Evolutionary conservation across 2,329 filamentous ascomycete species (phyloP), one percentile per base, ranked within the genome.

Genomic region (Stromatinia cepivora): DNA sequence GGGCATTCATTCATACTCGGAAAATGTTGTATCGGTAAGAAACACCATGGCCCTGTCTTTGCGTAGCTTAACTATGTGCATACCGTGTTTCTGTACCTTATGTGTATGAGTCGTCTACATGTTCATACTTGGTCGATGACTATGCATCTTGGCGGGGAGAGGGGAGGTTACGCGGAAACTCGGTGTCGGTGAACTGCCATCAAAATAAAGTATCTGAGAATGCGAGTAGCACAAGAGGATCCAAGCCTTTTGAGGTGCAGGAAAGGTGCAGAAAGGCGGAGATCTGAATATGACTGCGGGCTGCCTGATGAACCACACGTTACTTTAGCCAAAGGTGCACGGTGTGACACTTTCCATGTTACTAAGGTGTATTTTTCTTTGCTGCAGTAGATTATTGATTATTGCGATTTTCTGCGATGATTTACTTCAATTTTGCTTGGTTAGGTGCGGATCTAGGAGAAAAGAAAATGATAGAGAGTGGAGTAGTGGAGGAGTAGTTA

Each of bases 211-310:
- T 10, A 34, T 61, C 58, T 25, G 58, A n/a, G 2, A n/a, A 34
- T 48, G 58, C 58, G 57, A 57, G 42, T n/a, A 11, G 5, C 28
- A 25, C 42, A 36, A 48, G 42, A 34, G 45, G 25, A 62, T 34
- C 64, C 64, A 39, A 59, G 64, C 64, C 53, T 48, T 67, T 42
- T 36, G 64, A 67, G 36, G 25, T 66, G 63, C 63, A 66, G 63
- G 20, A n/a, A 6, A 28, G 42, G 64, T 67, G 64, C 64, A 67
- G 64, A 67, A 67, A 67, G 64, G 64, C 53, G 64, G 64, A 67
- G 64, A 67, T 67, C 64, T 46, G 2, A 20, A 25, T 66, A 31
- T 57, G 36, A 17, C 11, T 46, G 39, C 39, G 64, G 64, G 59
- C 59, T n/a, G 45, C 45, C 59, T 36, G 28, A 62, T n/a, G 59